These are phyloP conservation scores for Saccharomycopsis sp. DNA, from an alignment of 805 yeast genomes.

Conservation along the genomic window DNA sequence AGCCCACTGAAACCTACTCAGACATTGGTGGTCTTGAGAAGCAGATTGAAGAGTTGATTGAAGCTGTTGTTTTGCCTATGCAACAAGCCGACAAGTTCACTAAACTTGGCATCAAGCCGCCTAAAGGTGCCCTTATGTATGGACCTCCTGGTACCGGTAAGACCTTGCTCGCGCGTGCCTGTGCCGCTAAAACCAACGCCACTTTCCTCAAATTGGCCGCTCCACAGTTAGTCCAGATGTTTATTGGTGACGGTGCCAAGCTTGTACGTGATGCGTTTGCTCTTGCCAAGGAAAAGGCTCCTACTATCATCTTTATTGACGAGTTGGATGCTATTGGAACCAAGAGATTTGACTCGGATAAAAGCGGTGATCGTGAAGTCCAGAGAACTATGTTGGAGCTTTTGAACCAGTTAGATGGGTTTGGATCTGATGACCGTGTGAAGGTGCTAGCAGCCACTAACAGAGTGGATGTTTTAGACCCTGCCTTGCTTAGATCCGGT, in stretches of 20 bases:
- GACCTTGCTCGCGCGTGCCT: conserved; percentile 93
- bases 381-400: conserved; percentile 99
- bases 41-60: conserved; percentile 96
- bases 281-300: conserved; percentile 95
- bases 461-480: conserved; percentile 96
- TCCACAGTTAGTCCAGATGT: conserved; percentile 97
- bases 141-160: conserved; percentile 99
- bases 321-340: conserved; percentile 99
- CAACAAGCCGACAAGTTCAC: conserved; percentile 96
- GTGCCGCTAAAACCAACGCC: conserved; percentile 98
- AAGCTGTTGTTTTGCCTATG: conserved; percentile 97
- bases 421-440: conserved; percentile 94
- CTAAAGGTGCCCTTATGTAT: conserved; percentile 96
- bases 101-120: conserved; percentile 91
- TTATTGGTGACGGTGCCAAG: conserved; percentile 98
- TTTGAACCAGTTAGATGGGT: conserved; percentile 95
- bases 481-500: conserved; percentile 96
- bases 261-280: conserved; percentile 96
- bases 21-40: conserved; percentile 98
- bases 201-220: conserved; percentile 95
- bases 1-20: conserved; percentile 93
- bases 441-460: conserved; percentile 97
- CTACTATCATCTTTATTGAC: conserved; percentile 95
- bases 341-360: conserved; percentile 93
- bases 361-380: conserved; percentile 96